Evolutionary conservation across 352 stramenopile genomes (phyloP).

Genomic region (Pythium rishiriense): DNA sequence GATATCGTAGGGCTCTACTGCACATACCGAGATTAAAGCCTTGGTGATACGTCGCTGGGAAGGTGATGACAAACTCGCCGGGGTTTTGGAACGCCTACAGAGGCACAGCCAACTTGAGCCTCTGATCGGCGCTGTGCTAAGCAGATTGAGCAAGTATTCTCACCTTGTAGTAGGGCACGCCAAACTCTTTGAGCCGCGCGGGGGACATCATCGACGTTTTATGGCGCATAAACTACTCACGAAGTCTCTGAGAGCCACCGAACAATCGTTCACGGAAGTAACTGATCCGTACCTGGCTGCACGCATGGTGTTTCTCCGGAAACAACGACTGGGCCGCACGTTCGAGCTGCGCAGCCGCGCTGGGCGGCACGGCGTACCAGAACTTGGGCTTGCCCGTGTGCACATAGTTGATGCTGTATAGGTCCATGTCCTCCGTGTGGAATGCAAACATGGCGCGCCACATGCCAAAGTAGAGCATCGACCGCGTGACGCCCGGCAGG

Average conservation of each 20-base stretch:
- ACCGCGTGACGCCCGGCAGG: constrained; percentile 82
- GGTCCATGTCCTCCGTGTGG: constrained; percentile 94
- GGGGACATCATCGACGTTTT: constrained; percentile 93
- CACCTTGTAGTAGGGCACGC: constrained; percentile 78
- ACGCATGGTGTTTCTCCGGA: constrained; percentile 82
- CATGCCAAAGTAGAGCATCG: constrained; percentile 95
- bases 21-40: constrained; percentile 87
- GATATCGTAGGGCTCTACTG: too few relatives aligned
- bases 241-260: neutral
- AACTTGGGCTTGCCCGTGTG: constrained; percentile 92
- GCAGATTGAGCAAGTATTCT: neutral
- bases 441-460: constrained; percentile 94
- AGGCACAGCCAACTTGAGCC: neutral
- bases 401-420: constrained; percentile 95
- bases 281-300: constrained; percentile 68
- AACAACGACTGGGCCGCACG: constrained; percentile 84
- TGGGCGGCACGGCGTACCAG: constrained; percentile 90
- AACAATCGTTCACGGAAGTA: neutral
- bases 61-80: constrained; percentile 93
- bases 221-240: constrained; percentile 87
- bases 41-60: constrained; percentile 87
- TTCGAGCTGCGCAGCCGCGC: constrained; percentile 76
- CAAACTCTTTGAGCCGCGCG: constrained; percentile 72
- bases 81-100: constrained; percentile 74
- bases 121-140: neutral